A percentile compares a stretch with the other conserved stretches of the same genome.
These are phyloP conservation scores for Medicago lupulina DNA, from an alignment of 306 rosid genomes.

Conservation along the genomic window DNA sequence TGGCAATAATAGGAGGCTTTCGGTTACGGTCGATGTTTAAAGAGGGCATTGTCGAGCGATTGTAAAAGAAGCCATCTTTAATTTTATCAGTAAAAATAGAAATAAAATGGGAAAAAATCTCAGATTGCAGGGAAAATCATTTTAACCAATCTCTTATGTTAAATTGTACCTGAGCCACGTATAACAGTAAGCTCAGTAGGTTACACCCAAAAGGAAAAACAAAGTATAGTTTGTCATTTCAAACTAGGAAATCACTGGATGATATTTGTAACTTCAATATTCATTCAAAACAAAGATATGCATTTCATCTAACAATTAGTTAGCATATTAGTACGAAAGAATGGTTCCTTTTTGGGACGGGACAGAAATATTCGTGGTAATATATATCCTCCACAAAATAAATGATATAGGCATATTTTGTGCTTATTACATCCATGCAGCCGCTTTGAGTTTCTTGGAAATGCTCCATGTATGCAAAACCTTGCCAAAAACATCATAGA, in stretches of 20 bases:
- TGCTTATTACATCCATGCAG: conserved; percentile 9
- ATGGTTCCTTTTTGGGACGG: neutral
- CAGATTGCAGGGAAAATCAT: neutral
- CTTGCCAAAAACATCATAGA: conserved; percentile 71
- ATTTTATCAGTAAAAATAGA: neutral
- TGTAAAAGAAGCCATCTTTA: conserved; percentile 60
- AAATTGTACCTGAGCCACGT: neutral
- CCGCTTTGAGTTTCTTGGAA: conserved; percentile 43
- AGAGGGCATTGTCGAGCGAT: conserved; percentile 47
- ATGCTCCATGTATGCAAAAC: conserved; percentile 65
- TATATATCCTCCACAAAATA: neutral
- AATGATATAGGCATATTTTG: neutral
- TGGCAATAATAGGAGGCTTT: conserved; percentile 40
- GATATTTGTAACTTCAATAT: conserved; percentile 21
- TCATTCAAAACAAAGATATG: neutral
- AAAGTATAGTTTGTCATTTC: neutral
- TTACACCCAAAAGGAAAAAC: no score
- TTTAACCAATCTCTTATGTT: neutral
- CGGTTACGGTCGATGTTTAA: conserved; percentile 45
- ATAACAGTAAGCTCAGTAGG: no score
- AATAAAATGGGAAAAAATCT: neutral
- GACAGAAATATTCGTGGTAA: no score
- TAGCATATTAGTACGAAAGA: no score
- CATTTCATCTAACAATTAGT: conserved; percentile 38
- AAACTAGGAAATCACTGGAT: neutral